Conservation (phyloP, 208 protist genomes). For the Trypanosomatidae sp. region DNA sequence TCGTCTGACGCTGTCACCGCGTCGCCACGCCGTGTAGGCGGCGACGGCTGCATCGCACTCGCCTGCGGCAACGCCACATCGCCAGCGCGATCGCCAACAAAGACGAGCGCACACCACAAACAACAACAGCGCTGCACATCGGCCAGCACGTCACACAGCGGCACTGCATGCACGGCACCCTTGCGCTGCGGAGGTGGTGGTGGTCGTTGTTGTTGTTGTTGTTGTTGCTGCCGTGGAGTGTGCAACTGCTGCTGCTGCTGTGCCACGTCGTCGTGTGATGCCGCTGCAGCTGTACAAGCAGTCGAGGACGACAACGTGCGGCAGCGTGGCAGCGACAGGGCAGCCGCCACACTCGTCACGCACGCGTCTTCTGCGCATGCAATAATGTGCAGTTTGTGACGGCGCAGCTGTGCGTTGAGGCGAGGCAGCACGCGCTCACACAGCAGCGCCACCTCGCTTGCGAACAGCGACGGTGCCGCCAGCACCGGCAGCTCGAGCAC, state of each 20-base stretch:
- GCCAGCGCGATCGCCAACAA: no score
- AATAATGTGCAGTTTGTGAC: constrained; percentile 11
- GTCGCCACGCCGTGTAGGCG: no score
- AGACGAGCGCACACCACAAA: no score
- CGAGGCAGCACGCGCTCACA: constrained; percentile 37
- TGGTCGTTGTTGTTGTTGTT: no score
- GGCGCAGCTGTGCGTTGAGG: constrained; percentile 46
- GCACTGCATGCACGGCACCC: constrained; percentile 23
- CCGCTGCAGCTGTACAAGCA: no score
- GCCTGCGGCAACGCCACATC: no score
- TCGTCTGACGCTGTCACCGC: not conserved
- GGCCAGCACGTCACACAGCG: constrained; percentile 24
- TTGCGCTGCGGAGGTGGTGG: no score
- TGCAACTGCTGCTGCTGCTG: no score
- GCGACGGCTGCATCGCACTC: no score
- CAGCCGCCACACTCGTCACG: not conserved
- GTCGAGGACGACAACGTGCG: not conserved
- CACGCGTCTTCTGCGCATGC: no score
- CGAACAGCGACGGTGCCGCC: constrained; percentile 56
- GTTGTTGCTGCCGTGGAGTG: no score
- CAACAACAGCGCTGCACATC: constrained; percentile 46
- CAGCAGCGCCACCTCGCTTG: constrained; percentile 51
- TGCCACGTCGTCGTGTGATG: no score
- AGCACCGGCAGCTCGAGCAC: constrained; percentile 71
- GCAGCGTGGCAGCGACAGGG: not conserved